These are phyloP conservation scores for Cryptococcus maquisensis DNA, from an alignment of 1,284 basidiomycete species.

Conservation along the genomic window DNA sequence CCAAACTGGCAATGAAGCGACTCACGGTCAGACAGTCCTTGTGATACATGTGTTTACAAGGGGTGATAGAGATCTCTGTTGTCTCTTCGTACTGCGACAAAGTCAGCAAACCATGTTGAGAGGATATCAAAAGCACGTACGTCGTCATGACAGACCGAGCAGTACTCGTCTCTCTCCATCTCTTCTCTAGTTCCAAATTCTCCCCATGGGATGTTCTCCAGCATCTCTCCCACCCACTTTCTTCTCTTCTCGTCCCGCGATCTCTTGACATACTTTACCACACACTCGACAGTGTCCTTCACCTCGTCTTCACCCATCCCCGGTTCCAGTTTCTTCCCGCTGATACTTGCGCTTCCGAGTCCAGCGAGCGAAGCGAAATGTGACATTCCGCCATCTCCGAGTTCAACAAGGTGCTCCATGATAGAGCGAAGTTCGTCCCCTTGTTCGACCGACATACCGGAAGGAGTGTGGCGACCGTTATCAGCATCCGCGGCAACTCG, in stretches of 20 bases:
- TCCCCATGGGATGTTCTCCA: conserved; percentile 13
- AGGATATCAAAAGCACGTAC: conserved; percentile 16
- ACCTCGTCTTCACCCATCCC: conserved; percentile 18
- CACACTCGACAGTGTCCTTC: conserved; percentile 4
- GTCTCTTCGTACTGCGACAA: conserved; percentile 24
- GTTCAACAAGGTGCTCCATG: no score
- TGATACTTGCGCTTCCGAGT: no score
- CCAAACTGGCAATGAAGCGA: background rate
- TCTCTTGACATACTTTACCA: conserved; percentile 7
- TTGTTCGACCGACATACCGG: background rate
- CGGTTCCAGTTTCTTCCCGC: background rate
- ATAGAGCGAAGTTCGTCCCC: no score
- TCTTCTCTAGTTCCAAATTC: conserved; percentile 12
- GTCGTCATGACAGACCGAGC: conserved; percentile 35
- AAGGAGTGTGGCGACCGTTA: background rate
- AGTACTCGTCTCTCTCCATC: conserved; percentile 29
- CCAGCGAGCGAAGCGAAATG: no score
- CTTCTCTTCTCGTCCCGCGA: conserved; percentile 6
- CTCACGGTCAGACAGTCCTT: conserved; percentile 33
- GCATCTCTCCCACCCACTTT: conserved; percentile 14
- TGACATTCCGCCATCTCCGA: no score
- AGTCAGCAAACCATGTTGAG: conserved; percentile 3
- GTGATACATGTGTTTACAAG: conserved; percentile 46
- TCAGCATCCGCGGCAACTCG: no score
- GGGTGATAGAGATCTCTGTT: conserved; percentile 25